Evolutionary conservation across 2,329 filamentous ascomycete species (phyloP), one percentile per base, ranked within the genome.

Genomic region (Curvularia spicifera): DNA sequence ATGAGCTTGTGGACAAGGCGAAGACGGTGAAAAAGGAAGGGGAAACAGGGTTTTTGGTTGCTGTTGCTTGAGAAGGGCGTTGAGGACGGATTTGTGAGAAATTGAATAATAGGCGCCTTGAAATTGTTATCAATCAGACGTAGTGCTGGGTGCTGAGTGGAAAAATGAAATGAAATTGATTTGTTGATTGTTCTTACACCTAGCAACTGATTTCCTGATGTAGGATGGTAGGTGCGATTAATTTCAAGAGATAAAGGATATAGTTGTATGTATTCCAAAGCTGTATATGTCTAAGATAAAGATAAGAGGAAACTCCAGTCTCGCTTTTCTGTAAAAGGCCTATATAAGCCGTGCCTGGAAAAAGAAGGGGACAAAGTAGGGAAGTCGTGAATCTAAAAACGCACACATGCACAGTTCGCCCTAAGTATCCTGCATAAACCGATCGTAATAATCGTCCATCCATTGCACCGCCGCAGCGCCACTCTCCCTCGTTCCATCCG

Each of bases 1-100:
- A 95, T 78, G 88, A 90, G 1, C 90, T 96, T 70, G 84, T 93
- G 74, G 86, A 86, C 79, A 83, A 86, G 74, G 86, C 88, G 13
- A 82, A 84, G 73, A 91, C 95, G 7, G 67, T 78, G 72, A 84
- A 87, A 15, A 85, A 84, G 78, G 88, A 91, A 57, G 91, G 90
- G 0, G 91, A 96, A 78, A 63, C 52, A 15, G 57, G 47, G 26
- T 75, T 73, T 28, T 63, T 74, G 48, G 71, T 74, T 35, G 58
- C 65, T 26, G 73, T 74, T 44, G 67, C 72, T 15, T 70, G 44
- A 54, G 39, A n/a, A 37, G 13, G 35, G 35, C 29, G 12, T 4
- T 48, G 43, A 31, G 29, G 10, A 29, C 9, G 18, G 15, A 39
- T 4, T 20, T 31, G 13, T n/a, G n/a, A 37, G 3, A 13, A 13